Evolutionary conservation across 768 basidiomycete species (phyloP).

Genomic region (Tylopilus intermedius): DNA sequence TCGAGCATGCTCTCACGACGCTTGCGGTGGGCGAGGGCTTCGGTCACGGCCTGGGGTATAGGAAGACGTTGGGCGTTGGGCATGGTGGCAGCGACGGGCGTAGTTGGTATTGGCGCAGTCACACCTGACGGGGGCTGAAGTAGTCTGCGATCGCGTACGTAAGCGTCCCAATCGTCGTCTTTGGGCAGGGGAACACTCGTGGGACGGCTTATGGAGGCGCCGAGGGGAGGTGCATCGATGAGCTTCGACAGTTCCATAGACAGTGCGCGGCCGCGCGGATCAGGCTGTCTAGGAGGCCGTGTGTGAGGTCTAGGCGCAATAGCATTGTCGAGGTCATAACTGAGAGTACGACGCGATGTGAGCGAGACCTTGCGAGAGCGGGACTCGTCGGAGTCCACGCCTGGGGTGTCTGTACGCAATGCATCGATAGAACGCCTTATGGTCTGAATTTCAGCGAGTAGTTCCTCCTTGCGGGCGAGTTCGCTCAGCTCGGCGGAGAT

Average conservation of each 20-base stretch:
- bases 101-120: conserved; percentile 72
- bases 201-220: conserved; percentile 59
- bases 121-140: conserved; percentile 79
- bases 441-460: conserved; percentile 72
- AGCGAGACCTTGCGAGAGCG: conserved; percentile 61
- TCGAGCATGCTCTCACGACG: conserved; percentile 66
- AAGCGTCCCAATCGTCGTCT: conserved; percentile 82
- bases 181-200: conserved; percentile 61
- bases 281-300: conserved; percentile 65
- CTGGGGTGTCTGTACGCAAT: conserved; percentile 65
- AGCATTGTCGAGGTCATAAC: conserved; percentile 57
- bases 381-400: conserved; percentile 44
- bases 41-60: conserved; percentile 67
- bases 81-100: conserved; percentile 36
- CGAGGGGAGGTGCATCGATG: conserved; percentile 39
- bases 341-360: conserved; percentile 63
- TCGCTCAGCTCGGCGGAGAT: conserved; percentile 45
- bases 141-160: conserved; percentile 79
- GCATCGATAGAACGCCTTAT: conserved; percentile 77
- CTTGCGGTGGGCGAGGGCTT: conserved; percentile 69
- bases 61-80: conserved; percentile 40
- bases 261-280: conserved; percentile 64
- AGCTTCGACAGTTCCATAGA: conserved; percentile 65
- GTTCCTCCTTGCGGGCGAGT: conserved; percentile 61
- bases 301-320: conserved; percentile 50